Percentiles rank a stretch among this genome's conserved stretches.
Evolutionary conservation across 2,329 filamentous ascomycete species (phyloP).

Genomic region (Scortechinia acanthostroma): DNA sequence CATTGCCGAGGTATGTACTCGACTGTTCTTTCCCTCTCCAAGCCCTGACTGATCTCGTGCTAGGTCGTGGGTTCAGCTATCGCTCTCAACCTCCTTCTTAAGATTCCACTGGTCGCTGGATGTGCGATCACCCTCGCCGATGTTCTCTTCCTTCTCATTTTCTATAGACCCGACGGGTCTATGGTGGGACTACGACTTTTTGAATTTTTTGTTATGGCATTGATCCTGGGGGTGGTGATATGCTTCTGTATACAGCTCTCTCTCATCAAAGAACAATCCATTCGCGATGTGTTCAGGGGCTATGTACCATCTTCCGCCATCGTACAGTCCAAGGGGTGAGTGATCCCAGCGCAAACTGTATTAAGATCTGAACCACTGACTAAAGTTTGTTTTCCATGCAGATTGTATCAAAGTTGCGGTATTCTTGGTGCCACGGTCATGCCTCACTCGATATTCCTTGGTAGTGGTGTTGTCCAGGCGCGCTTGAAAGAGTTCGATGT

Average conservation of each 20-base stretch:
- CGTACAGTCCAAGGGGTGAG: slow-evolving; percentile 44
- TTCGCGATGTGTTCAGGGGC: slow-evolving; percentile 55
- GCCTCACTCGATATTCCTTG: slow-evolving; percentile 64
- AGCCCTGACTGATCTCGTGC: not conserved
- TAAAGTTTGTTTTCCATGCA: slow-evolving; percentile 6
- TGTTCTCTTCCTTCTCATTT: slow-evolving; percentile 60
- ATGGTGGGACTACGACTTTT: slow-evolving; percentile 56
- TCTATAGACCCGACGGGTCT: slow-evolving; percentile 51
- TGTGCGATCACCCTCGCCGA: slow-evolving; percentile 64
- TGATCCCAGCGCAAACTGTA: not conserved
- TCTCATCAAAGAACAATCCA: slow-evolving; percentile 43
- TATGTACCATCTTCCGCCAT: slow-evolving; percentile 56
- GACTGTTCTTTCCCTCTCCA: slow-evolving; percentile 4
- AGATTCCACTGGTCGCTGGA: not conserved
- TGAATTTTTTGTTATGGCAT: slow-evolving; percentile 52
- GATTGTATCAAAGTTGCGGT: slow-evolving; percentile 65
- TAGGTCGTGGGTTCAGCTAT: not conserved
- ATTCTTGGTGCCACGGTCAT: slow-evolving; percentile 73
- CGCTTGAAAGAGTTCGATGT: slow-evolving; percentile 58
- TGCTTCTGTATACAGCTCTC: slow-evolving; percentile 68
- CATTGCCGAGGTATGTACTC: slow-evolving; percentile 36
- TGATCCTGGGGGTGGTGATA: slow-evolving; percentile 63
- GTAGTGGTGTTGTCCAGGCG: slow-evolving; percentile 62
- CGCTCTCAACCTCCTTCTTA: not conserved
- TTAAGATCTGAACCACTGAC: not conserved